A percentile compares a stretch with the other conserved stretches of the same genome.
These are phyloP conservation scores for Murraya koenigii DNA, from an alignment of 345 rosid genomes.

Conservation along the genomic window DNA sequence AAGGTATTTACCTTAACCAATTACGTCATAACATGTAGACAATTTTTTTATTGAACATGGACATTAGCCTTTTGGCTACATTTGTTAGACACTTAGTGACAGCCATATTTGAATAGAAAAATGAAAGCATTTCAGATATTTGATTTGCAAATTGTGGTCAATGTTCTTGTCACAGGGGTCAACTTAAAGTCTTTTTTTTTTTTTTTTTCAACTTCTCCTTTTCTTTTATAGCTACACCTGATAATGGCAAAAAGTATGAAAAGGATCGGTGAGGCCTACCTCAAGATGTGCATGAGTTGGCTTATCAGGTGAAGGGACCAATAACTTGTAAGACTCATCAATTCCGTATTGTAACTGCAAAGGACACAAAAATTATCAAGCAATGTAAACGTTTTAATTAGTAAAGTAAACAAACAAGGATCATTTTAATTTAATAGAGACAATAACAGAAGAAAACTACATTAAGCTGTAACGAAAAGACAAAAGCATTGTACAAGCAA, in stretches of 20 bases:
- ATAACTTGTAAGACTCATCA: slow-evolving; percentile 65
- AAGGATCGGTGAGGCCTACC: slow-evolving; percentile 28
- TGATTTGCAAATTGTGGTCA: not conserved
- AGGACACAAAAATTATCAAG: not conserved
- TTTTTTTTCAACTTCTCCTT: not conserved
- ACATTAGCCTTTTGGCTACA: not conserved
- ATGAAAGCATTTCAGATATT: not conserved
- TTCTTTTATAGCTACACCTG: not conserved
- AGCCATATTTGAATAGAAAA: not conserved
- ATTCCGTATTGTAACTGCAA: slow-evolving; percentile 60
- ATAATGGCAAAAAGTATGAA: not conserved
- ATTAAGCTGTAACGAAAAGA: not conserved
- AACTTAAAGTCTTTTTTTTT: not conserved
- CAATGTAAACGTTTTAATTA: not conserved
- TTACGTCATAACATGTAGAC: not conserved
- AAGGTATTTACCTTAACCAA: not conserved
- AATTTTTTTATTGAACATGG: not conserved
- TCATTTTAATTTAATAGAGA: not conserved
- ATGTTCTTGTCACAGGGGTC: not conserved
- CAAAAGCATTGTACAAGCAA: not conserved
- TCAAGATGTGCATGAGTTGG: slow-evolving; percentile 52
- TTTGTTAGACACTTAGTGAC: not conserved
- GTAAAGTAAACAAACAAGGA: not conserved
- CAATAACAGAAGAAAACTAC: not conserved
- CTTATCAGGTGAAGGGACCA: slow-evolving; percentile 42